Base-by-base conservation (phyloP, 2,329 filamentous ascomycete species). In the Stemphylium lycopersici region DNA sequence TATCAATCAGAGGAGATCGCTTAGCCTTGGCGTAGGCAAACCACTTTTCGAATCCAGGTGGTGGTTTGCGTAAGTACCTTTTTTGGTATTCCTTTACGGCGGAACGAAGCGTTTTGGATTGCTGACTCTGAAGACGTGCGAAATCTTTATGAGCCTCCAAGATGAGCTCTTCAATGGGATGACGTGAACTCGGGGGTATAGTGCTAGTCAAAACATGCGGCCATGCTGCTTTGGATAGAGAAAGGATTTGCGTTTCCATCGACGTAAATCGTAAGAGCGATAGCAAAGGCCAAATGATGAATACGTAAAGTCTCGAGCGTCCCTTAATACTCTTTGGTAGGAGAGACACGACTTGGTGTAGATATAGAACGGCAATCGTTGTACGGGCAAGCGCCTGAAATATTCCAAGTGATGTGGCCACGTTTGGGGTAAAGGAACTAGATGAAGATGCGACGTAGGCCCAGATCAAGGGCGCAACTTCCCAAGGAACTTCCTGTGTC, bases 11-110 rank as follows among this genome's bases (percentile, higher is more conserved):
- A 0, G 71, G 71, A 0, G 80, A 81, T 2, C 76, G 29, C 1
- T 79, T 66, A 0, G 59, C 56, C 1, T 61, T 43, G 0, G 81
- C 80, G 41, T 75, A 82, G 1, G 73, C 58, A 20, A 74, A 80
- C 82, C 81, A 84, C 3, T 56, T 66, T 1, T 77, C 65, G 26
- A 83, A 83, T 0, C 82, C 81, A 0, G 70, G 67, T 0, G 81
- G 82, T 0, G 81, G 81, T 0, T 77, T 69, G 1, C 75, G 61
- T 0, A 55, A 57, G 50, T 83, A 82, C 15, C 80, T 72, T 2
- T 73, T 73, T 7, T 56, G 68, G 48, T 84, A 84, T 55, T 82
- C 79, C 58, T 16, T 20, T 11, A 38, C 44, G 24, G 50, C 50
- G 18, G 38, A 15, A 4, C 24, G 18, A 15, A 71, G 74, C 0